Percentiles rank a stretch among this genome's conserved stretches.
These are phyloP conservation scores for Torrubiellomyces zombiae DNA, from an alignment of 2,329 filamentous ascomycete species.

Conservation along the genomic window DNA sequence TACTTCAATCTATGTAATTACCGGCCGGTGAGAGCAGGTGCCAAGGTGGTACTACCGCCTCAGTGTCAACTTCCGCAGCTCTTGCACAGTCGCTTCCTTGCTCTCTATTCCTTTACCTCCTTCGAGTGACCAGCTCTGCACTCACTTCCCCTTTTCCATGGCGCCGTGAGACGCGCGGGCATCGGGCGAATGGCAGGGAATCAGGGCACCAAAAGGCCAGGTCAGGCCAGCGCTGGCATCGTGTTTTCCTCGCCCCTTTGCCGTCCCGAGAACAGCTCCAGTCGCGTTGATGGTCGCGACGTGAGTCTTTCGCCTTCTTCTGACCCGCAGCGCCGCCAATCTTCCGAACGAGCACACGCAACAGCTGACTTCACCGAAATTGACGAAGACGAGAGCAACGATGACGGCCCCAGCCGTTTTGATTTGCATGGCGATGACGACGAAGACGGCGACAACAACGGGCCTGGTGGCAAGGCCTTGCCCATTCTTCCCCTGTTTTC, in stretches of 20 bases:
- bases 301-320: slow-evolving; percentile 15
- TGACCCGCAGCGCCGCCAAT: slow-evolving; percentile 11
- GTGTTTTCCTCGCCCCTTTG: slow-evolving; percentile 22
- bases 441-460: slow-evolving; percentile 31
- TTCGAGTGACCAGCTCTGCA: slow-evolving; percentile 3
- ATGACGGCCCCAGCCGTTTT: slow-evolving; percentile 12
- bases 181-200: slow-evolving; percentile 8
- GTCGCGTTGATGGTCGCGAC: slow-evolving; percentile 15
- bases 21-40: too few species aligned
- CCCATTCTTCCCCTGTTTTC: slow-evolving; percentile 62
- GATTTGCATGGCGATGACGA: slow-evolving; percentile 28
- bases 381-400: slow-evolving; percentile 32
- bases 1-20: too few species aligned
- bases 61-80: slow-evolving; percentile 5
- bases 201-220: slow-evolving; percentile 3
- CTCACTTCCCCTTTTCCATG: slow-evolving; percentile 8
- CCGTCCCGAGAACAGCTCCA: slow-evolving; percentile 15
- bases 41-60: background rate
- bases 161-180: slow-evolving; percentile 10
- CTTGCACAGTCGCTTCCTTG: slow-evolving; percentile 1
- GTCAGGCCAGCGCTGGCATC: slow-evolving; percentile 6
- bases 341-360: slow-evolving; percentile 26
- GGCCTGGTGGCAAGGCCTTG: slow-evolving; percentile 16
- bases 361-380: slow-evolving; percentile 50
- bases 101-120: slow-evolving; percentile 2